phyloP scores from a whole-genome alignment of 345 rosid species.

The Sonneratia alba region DNA sequence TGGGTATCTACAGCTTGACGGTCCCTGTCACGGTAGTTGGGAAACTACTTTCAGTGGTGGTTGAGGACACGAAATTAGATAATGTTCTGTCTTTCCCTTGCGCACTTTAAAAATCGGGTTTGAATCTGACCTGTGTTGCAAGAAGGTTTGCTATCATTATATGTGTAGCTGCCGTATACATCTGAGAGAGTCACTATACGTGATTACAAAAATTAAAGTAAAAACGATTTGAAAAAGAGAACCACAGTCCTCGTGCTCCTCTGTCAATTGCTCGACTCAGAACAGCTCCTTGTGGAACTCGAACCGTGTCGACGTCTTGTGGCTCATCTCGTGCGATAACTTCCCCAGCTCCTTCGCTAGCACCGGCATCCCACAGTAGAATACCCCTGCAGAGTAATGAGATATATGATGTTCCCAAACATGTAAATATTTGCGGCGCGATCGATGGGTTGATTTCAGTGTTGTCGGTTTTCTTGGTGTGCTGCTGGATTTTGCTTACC shows the following conservation, averaged over 20 bases:
- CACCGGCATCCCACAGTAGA: constrained; percentile 83
- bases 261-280: constrained; percentile 21
- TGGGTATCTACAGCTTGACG: not conserved
- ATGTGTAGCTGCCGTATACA: not conserved
- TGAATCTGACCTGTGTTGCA: not conserved
- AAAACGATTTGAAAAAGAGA: not conserved
- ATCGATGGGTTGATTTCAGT: not conserved
- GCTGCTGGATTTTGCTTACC: constrained; percentile 33
- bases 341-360: constrained; percentile 83
- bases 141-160: not conserved
- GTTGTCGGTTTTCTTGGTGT: not conserved
- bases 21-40: not conserved
- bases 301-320: constrained; percentile 66
- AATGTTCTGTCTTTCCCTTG: not conserved
- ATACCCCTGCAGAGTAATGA: constrained; percentile 53
- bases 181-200: not conserved
- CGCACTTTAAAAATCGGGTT: not conserved
- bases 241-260: not conserved
- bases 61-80: not conserved
- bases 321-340: constrained; percentile 54
- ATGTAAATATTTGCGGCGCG: not conserved
- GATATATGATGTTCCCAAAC: not conserved
- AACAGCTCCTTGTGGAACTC: constrained; percentile 93
- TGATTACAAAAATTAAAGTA: not conserved
- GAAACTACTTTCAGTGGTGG: not conserved